Conservation (phyloP, 2,329 filamentous ascomycete genomes). For the Diplocarpon mali region DNA sequence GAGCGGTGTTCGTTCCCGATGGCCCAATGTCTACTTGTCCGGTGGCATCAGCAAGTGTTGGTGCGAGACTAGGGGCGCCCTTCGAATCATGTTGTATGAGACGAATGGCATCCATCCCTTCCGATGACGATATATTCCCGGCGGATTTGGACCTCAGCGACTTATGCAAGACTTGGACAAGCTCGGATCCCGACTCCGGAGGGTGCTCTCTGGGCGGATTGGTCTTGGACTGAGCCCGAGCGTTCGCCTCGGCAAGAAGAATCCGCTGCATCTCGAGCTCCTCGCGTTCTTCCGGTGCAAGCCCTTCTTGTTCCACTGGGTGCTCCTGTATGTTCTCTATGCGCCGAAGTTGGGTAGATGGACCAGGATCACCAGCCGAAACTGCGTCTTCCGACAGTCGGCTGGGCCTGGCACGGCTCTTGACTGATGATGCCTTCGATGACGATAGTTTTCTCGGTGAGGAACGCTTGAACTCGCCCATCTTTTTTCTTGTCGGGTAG, state of each 20-base stretch:
- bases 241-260: slow-evolving; percentile 12
- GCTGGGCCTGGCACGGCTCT: not conserved
- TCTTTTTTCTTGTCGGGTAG: slow-evolving; percentile 6
- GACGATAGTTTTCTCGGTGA: not conserved
- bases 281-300: slow-evolving; percentile 5
- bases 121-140: not conserved
- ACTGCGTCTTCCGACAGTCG: not conserved
- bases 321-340: slow-evolving; percentile 8
- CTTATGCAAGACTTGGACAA: slow-evolving; percentile 5
- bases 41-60: slow-evolving; percentile 19
- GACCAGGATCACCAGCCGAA: slow-evolving; percentile 9
- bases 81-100: slow-evolving; percentile 16
- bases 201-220: not conserved
- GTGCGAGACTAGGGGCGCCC: slow-evolving; percentile 19
- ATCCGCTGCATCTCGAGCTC: slow-evolving; percentile 15
- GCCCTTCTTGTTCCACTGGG: not conserved
- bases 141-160: slow-evolving; percentile 7
- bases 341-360: slow-evolving; percentile 9
- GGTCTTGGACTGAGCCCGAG: slow-evolving; percentile 2
- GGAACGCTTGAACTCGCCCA: slow-evolving; percentile 3
- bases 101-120: slow-evolving; percentile 3
- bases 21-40: slow-evolving; percentile 18
- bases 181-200: not conserved
- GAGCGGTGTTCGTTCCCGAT: not conserved
- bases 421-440: slow-evolving; percentile 2